Percentiles rank a stretch among this genome's conserved stretches.
Conservation (phyloP, 108 stramenopile genomes). For the Aureococcus anophagefferens region DNA sequence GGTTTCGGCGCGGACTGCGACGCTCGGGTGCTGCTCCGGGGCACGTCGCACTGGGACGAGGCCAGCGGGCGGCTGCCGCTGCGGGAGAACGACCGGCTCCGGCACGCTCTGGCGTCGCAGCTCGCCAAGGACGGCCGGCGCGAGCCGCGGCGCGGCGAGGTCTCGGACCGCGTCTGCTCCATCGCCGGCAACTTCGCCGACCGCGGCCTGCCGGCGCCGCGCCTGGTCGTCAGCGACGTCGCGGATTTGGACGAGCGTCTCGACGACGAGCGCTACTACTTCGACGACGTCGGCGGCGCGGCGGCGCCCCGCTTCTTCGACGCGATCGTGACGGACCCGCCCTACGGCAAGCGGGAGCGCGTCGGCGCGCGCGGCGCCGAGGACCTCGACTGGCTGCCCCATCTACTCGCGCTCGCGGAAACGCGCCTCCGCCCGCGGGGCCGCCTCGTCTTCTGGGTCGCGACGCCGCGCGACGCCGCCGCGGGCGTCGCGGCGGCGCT, state of each 20-base stretch:
- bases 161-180: too few relatives aligned
- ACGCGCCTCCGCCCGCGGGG: neutral
- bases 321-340: conserved; percentile 48
- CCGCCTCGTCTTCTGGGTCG: neutral
- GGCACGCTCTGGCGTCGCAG: too few relatives aligned
- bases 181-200: neutral
- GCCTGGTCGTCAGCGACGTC: neutral
- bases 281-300: neutral
- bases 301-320: conserved; percentile 13
- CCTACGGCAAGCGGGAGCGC: conserved; percentile 45
- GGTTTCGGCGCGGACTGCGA: neutral
- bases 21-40: neutral
- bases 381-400: neutral
- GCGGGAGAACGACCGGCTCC: too few relatives aligned
- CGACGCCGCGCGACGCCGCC: neutral
- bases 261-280: neutral
- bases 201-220: neutral
- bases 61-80: too few relatives aligned
- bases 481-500: too few relatives aligned
- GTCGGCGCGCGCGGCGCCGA: neutral
- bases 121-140: too few relatives aligned
- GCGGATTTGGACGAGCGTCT: neutral
- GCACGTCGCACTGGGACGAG: too few relatives aligned
- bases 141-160: too few relatives aligned
- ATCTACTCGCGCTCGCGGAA: neutral